phyloP scores from a whole-genome alignment of 148 eudicot genomes.

The Arctostaphylos glauca region DNA sequence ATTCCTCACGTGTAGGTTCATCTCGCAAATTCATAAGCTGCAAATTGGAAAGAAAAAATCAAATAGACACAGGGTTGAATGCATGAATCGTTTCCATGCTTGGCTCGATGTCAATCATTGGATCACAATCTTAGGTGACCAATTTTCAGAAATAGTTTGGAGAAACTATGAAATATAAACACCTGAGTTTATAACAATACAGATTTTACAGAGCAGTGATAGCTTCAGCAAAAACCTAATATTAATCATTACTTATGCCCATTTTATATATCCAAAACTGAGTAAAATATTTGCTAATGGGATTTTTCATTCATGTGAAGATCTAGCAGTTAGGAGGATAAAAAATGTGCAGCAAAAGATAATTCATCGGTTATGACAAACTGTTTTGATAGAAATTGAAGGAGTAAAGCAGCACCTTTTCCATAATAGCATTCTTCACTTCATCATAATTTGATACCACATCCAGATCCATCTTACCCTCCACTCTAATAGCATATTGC shows the following conservation, averaged over 20 bases:
- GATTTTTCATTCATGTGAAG: neutral
- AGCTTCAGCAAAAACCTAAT: neutral
- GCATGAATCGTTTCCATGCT: neutral
- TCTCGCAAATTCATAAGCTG: constrained; percentile 78
- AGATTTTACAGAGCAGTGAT: neutral
- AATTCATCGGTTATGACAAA: neutral
- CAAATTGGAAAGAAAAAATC: constrained; percentile 20
- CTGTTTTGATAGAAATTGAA: constrained; percentile 7
- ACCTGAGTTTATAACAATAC: neutral
- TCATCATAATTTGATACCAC: constrained; percentile 78
- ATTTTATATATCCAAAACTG: neutral
- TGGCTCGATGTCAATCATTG: constrained; percentile 12
- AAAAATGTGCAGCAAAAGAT: neutral
- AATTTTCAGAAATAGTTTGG: neutral
- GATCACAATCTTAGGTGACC: neutral
- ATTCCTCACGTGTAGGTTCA: constrained; percentile 85
- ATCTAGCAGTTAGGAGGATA: neutral
- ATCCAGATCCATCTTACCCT: constrained; percentile 95
- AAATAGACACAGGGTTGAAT: neutral
- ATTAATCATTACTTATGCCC: neutral
- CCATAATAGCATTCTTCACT: constrained; percentile 76
- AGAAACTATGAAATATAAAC: neutral
- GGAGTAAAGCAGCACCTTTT: constrained; percentile 58
- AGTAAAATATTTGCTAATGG: too few species aligned
- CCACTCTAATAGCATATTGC: constrained; percentile 95